Percentiles rank a stretch among this genome's conserved stretches.
Evolutionary conservation across 2,329 filamentous ascomycete genomes (phyloP).

Genomic region (Dactylonectria estremocensis): DNA sequence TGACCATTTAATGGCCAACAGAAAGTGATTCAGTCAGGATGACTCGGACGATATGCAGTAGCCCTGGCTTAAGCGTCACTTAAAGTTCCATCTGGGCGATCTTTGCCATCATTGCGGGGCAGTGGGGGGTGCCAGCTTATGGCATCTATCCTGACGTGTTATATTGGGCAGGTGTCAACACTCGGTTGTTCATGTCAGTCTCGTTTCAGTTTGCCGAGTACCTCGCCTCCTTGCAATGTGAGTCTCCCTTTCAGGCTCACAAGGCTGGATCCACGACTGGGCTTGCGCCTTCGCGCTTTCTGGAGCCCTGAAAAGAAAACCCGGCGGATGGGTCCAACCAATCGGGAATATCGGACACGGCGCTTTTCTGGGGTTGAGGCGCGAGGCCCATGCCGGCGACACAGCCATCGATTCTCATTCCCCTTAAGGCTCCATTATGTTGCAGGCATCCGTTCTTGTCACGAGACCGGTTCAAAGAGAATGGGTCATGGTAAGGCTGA

Average conservation of each 20-base stretch:
- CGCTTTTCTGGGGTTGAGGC: slow-evolving; percentile 29
- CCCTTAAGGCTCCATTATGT: background rate
- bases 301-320: slow-evolving; percentile 24
- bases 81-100: slow-evolving; percentile 30
- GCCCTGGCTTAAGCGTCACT: slow-evolving; percentile 22
- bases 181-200: no score
- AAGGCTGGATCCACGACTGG: slow-evolving; percentile 25
- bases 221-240: background rate
- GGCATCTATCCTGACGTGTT: slow-evolving; percentile 1
- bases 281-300: slow-evolving; percentile 25
- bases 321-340: slow-evolving; percentile 35
- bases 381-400: slow-evolving; percentile 16
- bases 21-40: slow-evolving; percentile 9
- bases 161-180: no score
- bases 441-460: slow-evolving; percentile 1
- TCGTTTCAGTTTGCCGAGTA: background rate
- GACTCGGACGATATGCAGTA: slow-evolving; percentile 6
- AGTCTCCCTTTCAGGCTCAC: slow-evolving; percentile 10
- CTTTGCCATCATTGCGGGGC: slow-evolving; percentile 15
- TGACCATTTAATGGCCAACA: slow-evolving; percentile 2
- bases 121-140: slow-evolving; percentile 11
- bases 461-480: background rate
- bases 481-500: background rate
- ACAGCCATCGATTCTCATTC: slow-evolving; percentile 11
- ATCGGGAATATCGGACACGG: slow-evolving; percentile 27